Evolutionary conservation across 257 asterid genomes (phyloP).

Genomic region (Nicotiana tomentosiformis): DNA sequence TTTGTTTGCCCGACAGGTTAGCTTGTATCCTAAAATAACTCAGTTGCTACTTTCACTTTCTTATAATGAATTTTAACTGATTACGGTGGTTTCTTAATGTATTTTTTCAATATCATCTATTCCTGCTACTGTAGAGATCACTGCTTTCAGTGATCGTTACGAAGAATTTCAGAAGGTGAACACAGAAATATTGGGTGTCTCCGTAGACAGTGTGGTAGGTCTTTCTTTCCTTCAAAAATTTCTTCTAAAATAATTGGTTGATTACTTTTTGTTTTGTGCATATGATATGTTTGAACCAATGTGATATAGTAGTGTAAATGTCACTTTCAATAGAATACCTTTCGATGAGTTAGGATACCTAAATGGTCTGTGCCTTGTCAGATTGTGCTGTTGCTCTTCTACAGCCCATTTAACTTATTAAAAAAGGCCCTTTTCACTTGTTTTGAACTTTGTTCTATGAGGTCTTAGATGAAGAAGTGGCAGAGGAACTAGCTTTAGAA

Average conservation of each 20-base stretch:
- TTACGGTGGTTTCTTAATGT: background rate
- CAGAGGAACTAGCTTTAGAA: background rate
- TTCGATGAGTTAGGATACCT: background rate
- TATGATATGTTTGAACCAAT: background rate
- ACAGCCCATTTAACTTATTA: background rate
- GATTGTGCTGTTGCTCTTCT: background rate
- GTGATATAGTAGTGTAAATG: background rate
- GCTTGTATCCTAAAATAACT: background rate
- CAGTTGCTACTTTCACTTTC: background rate
- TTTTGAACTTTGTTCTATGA: background rate
- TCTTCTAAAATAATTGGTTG: background rate
- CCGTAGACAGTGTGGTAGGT: slow-evolving; percentile 48
- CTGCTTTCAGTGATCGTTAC: slow-evolving; percentile 56
- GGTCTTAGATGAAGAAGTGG: background rate
- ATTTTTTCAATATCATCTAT: background rate
- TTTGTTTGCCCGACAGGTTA: slow-evolving; percentile 95
- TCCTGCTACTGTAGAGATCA: slow-evolving; percentile 58
- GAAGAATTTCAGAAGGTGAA: slow-evolving; percentile 39
- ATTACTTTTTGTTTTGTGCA: background rate
- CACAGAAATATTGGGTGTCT: slow-evolving; percentile 45
- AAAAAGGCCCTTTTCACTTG: background rate
- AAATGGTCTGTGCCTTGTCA: background rate
- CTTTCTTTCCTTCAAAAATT: background rate
- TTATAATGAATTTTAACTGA: background rate
- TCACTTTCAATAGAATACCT: background rate